Evolutionary conservation across 768 basidiomycete species (phyloP).

Genomic region (Pholiota conissans): DNA sequence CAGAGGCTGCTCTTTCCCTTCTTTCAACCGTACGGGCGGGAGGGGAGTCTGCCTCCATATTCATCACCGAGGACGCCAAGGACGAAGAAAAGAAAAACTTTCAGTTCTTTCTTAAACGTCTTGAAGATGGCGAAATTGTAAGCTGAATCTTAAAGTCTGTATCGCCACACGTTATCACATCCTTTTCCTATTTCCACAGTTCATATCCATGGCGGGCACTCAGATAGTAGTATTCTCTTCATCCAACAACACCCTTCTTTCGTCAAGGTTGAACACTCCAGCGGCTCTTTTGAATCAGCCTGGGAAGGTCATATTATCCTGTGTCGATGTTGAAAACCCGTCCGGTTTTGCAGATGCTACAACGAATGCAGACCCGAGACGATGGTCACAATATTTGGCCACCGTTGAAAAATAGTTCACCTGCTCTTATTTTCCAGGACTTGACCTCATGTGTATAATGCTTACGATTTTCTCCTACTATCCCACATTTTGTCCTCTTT

Average conservation of each 20-base stretch:
- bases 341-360: conserved; percentile 59
- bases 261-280: conserved; percentile 52
- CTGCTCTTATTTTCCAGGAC: too few species aligned
- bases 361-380: conserved; percentile 37
- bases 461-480: neutral
- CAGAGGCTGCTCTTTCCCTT: conserved; percentile 45
- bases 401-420: neutral
- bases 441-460: neutral
- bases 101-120: conserved; percentile 44
- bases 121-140: conserved; percentile 57
- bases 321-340: conserved; percentile 58
- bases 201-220: conserved; percentile 51
- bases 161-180: too few species aligned
- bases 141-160: too few species aligned
- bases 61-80: conserved; percentile 37
- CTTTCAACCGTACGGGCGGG: conserved; percentile 52
- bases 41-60: conserved; percentile 49
- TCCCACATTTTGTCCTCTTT: neutral
- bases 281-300: conserved; percentile 41
- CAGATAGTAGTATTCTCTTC: conserved; percentile 62
- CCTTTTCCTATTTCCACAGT: conserved; percentile 35
- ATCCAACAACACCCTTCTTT: conserved; percentile 44
- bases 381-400: conserved; percentile 35
- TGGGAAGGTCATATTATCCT: conserved; percentile 49
- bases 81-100: conserved; percentile 47